Conservation (phyloP, 148 eudicot genomes). For the Pharnaceum exiguum region DNA sequence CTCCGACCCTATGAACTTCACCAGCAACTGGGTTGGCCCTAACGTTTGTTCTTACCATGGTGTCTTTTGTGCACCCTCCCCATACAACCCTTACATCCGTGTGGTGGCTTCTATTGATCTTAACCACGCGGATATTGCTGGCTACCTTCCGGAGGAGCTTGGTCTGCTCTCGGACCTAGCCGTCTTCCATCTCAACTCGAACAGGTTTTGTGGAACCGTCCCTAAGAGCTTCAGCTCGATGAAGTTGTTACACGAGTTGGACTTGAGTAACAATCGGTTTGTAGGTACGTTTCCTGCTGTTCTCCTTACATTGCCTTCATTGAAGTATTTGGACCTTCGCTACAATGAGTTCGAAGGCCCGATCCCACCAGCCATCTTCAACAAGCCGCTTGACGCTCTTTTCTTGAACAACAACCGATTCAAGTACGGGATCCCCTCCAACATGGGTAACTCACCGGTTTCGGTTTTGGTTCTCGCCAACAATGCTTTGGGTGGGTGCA, state of each 20-base stretch:
- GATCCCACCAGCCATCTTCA: slow-evolving; percentile 51
- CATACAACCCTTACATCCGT: slow-evolving; percentile 17
- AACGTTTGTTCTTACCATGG: slow-evolving; percentile 76
- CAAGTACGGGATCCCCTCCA: slow-evolving; percentile 57
- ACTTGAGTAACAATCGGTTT: slow-evolving; percentile 81
- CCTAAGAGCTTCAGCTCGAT: slow-evolving; percentile 44
- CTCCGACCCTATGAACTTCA: slow-evolving; percentile 85
- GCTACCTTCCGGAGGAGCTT: slow-evolving; percentile 67
- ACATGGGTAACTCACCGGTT: slow-evolving; percentile 84
- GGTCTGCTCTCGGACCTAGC: slow-evolving; percentile 78
- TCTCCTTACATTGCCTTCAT: slow-evolving; percentile 36
- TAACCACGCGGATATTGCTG: slow-evolving; percentile 92
- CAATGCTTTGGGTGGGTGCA: slow-evolving; percentile 75
- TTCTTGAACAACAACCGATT: slow-evolving; percentile 82
- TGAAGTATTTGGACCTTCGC: slow-evolving; percentile 74
- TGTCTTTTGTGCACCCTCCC: slow-evolving; percentile 57
- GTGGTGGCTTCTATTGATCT: slow-evolving; percentile 87
- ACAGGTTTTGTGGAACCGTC: slow-evolving; percentile 78
- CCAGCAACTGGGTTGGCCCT: slow-evolving; percentile 73
- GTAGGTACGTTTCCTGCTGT: slow-evolving; percentile 70
- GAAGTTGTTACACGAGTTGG: slow-evolving; percentile 67
- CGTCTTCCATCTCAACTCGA: slow-evolving; percentile 86
- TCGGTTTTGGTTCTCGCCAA: slow-evolving; percentile 86
- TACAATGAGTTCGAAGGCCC: slow-evolving; percentile 87
- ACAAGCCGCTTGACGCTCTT: slow-evolving; percentile 66